Conservation (phyloP, 345 rosid species). For the Kandelia obovata region DNA sequence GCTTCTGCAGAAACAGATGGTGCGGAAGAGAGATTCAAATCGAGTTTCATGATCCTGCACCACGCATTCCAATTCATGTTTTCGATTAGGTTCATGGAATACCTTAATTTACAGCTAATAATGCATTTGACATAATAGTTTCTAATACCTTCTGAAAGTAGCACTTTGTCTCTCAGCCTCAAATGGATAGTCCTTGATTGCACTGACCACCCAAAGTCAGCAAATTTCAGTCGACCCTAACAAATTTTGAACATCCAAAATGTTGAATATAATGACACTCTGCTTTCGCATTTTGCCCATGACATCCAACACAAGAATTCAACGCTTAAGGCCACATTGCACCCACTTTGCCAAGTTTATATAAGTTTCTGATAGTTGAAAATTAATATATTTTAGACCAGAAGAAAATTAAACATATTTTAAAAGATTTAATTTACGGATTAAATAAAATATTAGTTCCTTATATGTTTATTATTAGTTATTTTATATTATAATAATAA, state of each 20-base stretch:
- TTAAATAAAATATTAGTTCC: no score
- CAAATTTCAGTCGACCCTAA: constrained; percentile 88
- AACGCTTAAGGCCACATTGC: no score
- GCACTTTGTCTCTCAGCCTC: constrained; percentile 80
- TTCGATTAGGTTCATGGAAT: neutral
- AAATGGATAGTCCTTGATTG: constrained; percentile 73
- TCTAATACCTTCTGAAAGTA: constrained; percentile 66
- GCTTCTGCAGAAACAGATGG: constrained; percentile 70
- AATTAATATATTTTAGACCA: no score
- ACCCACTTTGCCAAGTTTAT: no score
- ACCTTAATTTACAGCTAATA: neutral
- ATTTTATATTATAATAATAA: no score
- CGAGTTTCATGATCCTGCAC: constrained; percentile 71
- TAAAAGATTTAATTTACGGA: no score
- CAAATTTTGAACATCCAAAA: neutral
- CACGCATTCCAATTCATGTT: constrained; percentile 6
- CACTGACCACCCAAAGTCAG: constrained; percentile 97
- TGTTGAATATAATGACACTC: no score
- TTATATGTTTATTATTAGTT: no score
- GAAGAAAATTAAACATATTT: no score
- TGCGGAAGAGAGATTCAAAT: constrained; percentile 61
- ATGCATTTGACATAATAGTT: constrained; percentile 1
- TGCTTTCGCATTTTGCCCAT: no score
- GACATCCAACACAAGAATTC: no score
- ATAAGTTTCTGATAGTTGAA: no score